Evolutionary conservation across 1,284 basidiomycete genomes (phyloP).

Genomic region (Ceratobasidium papillatum): DNA sequence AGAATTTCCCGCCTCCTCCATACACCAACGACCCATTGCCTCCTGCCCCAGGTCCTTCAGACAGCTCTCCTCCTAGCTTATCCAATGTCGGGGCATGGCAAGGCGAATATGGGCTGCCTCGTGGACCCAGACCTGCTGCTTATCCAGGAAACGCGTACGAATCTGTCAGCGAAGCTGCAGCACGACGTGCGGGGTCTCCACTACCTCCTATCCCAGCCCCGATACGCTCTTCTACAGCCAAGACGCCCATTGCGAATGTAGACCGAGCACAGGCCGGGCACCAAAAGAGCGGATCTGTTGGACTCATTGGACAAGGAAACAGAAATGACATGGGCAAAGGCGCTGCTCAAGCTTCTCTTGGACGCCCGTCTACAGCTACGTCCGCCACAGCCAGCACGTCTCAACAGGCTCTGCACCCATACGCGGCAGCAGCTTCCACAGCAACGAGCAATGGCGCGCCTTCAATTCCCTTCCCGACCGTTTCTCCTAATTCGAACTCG

Average conservation of each 20-base stretch:
- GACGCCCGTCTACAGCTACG: slow-evolving; percentile 15
- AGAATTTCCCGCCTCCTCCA: slow-evolving; percentile 56
- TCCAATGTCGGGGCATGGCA: slow-evolving; percentile 56
- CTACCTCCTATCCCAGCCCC: slow-evolving; percentile 16
- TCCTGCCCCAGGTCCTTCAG: slow-evolving; percentile 53
- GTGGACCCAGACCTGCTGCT: slow-evolving; percentile 67
- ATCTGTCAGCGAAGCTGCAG: slow-evolving; percentile 16
- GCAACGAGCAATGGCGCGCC: slow-evolving; percentile 27
- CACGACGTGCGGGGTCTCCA: slow-evolving; percentile 27
- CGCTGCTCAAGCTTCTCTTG: neutral
- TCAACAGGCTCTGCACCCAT: slow-evolving; percentile 26
- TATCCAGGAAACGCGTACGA: slow-evolving; percentile 52
- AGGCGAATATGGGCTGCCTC: slow-evolving; percentile 63
- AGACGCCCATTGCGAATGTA: slow-evolving; percentile 5
- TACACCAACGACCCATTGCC: slow-evolving; percentile 65
- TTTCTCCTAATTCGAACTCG: slow-evolving; percentile 39
- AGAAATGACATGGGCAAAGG: neutral
- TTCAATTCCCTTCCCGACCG: slow-evolving; percentile 38
- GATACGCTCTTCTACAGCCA: slow-evolving; percentile 24
- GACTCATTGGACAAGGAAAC: slow-evolving; percentile 23
- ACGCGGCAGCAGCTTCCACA: slow-evolving; percentile 32
- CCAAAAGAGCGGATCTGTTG: slow-evolving; percentile 30
- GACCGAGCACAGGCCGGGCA: slow-evolving; percentile 15
- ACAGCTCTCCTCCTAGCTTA: slow-evolving; percentile 15
- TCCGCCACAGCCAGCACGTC: slow-evolving; percentile 1